phyloP scores from a whole-genome alignment of 495 filamentous ascomycete species.

The Podospora pseudocomata region DNA sequence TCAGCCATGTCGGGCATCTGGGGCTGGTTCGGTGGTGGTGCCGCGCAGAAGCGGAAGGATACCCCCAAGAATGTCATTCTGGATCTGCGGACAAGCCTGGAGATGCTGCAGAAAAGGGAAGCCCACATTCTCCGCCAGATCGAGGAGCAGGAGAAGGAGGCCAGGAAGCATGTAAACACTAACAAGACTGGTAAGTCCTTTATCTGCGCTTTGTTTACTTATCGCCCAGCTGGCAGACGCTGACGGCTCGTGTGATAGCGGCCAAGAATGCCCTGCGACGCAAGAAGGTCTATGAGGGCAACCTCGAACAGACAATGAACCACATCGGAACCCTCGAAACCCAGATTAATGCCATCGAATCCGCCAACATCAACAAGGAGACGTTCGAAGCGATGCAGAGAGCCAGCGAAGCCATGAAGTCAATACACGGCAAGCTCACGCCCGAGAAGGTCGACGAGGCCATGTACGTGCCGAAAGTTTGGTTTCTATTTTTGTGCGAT shows the following conservation, averaged over 20 bases:
- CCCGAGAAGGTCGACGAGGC: slow-evolving; percentile 91
- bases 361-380: slow-evolving; percentile 97
- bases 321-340: slow-evolving; percentile 91
- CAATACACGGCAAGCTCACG: slow-evolving; percentile 85
- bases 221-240: slow-evolving; percentile 6
- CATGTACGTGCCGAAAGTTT: slow-evolving; percentile 62
- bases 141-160: slow-evolving; percentile 85
- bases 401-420: slow-evolving; percentile 81
- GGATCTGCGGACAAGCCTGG: slow-evolving; percentile 77
- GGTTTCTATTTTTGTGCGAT: background rate
- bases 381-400: slow-evolving; percentile 91
- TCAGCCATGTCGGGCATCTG: slow-evolving; percentile 60
- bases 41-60: slow-evolving; percentile 81
- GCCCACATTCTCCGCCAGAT: slow-evolving; percentile 86
- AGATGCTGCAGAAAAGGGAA: slow-evolving; percentile 97
- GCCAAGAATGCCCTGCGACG: slow-evolving; percentile 88
- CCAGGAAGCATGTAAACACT: slow-evolving; percentile 81
- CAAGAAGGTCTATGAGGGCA: slow-evolving; percentile 91
- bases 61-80: slow-evolving; percentile 97
- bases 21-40: slow-evolving; percentile 82
- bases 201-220: background rate
- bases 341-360: slow-evolving; percentile 94
- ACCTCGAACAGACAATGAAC: slow-evolving; percentile 79
- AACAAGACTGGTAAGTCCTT: slow-evolving; percentile 80
- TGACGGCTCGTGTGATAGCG: slow-evolving; percentile 49